Base-by-base conservation (phyloP, 495 filamentous ascomycete species). In the Podospora sp. region DNA sequence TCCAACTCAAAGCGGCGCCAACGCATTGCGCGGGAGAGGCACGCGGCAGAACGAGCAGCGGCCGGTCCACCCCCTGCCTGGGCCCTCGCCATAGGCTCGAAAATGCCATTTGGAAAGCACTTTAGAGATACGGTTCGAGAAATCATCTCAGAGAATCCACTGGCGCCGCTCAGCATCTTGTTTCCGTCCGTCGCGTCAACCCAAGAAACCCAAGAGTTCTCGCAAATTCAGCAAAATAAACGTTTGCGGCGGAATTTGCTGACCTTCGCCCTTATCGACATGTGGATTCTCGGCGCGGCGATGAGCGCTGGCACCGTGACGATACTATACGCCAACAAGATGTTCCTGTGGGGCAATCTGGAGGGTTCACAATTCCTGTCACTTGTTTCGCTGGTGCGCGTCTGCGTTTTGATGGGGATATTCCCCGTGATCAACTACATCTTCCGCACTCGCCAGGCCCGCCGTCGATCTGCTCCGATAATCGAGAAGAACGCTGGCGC, bases 331-430 rank as follows among this genome's bases (percentile, higher is more conserved):
- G 84, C 88, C 14, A 87, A 91, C 62, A 88, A 83, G 71, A 84
- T 87, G 73, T 97, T 98, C 75, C 81, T 81, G 20, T 99, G 95
- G 95, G 83, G 85, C 33, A 92, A 88, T 51, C 84, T 89, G 55
- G 88, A 97, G 74, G 89, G 88, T 20, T 90, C 88, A 63, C 79
- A 88, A 12, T 97, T 94, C 76, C 83, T 97, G 57, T 92, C 89
- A 0, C 78, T 91, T 52, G 85, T 91, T 63, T 96, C 92, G 77
- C 80, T 83, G 62, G 84, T 85, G 58, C 89, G 95, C 12, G 92
- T 97, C 29, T 68, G 88, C 35, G 87, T 86, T 36, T 86, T 99
- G 8, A 81, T 97, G 52, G 78, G 89, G 57, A 69, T 97, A 16
- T 85, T 97, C 36, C 94, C 94, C 0, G 58, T 87, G 8, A 72